A percentile compares a stretch with the other conserved stretches of the same genome.
These are phyloP conservation scores for Oldenlandia corymbosa DNA, from an alignment of 257 asterid genomes.

Conservation along the genomic window DNA sequence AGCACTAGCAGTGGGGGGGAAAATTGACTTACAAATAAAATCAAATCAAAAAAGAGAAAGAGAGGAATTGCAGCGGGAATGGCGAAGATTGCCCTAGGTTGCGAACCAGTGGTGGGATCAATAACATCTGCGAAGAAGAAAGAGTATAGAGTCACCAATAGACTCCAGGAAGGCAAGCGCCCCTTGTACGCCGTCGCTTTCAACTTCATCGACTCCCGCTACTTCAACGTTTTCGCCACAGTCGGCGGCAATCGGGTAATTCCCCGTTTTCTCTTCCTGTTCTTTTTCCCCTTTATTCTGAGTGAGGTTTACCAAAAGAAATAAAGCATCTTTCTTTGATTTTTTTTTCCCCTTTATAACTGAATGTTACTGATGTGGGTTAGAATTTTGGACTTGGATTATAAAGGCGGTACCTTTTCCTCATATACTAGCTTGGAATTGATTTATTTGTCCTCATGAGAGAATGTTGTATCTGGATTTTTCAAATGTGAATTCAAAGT, in stretches of 20 bases:
- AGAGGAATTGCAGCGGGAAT: conserved; percentile 12
- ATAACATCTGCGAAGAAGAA: conserved; percentile 65
- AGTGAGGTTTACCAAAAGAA: neutral
- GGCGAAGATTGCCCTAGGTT: conserved; percentile 67
- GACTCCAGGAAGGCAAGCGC: conserved; percentile 95
- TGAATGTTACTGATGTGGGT: neutral
- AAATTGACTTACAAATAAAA: neutral
- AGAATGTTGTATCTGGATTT: neutral
- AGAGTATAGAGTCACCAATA: conserved; percentile 79
- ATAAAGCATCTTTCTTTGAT: neutral
- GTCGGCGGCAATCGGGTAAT: conserved; percentile 88
- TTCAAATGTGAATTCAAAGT: neutral
- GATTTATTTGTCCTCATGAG: neutral
- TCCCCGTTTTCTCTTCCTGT: conserved; percentile 8
- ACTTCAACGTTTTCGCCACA: conserved; percentile 87
- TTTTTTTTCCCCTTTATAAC: neutral
- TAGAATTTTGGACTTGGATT: neutral
- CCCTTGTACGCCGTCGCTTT: conserved; percentile 87
- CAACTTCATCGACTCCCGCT: conserved; percentile 84
- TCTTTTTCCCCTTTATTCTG: neutral
- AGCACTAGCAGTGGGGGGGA: neutral
- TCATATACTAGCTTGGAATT: neutral
- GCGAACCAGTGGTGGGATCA: conserved; percentile 83
- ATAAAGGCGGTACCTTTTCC: conserved; percentile 6
- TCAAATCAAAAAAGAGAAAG: too few relatives aligned